Conservation (phyloP, 345 rosid genomes). For the Trapa bicornis region DNA sequence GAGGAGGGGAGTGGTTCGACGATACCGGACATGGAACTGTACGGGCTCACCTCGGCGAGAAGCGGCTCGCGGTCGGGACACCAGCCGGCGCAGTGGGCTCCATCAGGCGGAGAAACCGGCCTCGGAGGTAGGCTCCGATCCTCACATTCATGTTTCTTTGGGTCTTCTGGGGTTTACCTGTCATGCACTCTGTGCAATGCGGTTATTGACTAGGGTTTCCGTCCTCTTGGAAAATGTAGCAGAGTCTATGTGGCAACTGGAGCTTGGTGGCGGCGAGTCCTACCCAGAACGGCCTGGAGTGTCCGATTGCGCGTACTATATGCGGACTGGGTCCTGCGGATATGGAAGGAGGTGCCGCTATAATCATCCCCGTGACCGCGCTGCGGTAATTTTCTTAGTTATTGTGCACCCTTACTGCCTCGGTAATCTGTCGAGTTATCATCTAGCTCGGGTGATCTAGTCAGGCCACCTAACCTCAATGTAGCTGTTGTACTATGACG, state of each 20-base stretch:
- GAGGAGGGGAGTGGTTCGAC: too few relatives aligned
- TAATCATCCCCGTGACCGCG: slow-evolving; percentile 93
- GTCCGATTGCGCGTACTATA: slow-evolving; percentile 81
- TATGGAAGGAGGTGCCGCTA: slow-evolving; percentile 75
- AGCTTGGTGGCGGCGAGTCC: slow-evolving; percentile 35
- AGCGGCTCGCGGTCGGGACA: slow-evolving; percentile 28
- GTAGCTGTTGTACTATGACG: neutral
- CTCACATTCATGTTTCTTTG: slow-evolving; percentile 2
- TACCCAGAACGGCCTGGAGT: slow-evolving; percentile 72
- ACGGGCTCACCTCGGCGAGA: slow-evolving; percentile 42
- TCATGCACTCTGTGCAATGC: slow-evolving; percentile 13
- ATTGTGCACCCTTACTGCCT: neutral
- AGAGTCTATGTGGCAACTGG: slow-evolving; percentile 78
- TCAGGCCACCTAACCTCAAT: neutral
- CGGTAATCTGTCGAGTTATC: too few relatives aligned
- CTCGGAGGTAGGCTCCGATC: slow-evolving; percentile 36
- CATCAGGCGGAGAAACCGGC: slow-evolving; percentile 42
- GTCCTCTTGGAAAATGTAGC: slow-evolving; percentile 13
- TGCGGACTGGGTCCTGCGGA: slow-evolving; percentile 88
- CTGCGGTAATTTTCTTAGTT: slow-evolving; percentile 35
- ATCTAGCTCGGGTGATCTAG: too few relatives aligned
- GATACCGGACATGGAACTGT: slow-evolving; percentile 14
- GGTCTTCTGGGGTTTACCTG: neutral
- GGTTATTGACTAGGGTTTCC: slow-evolving; percentile 24
- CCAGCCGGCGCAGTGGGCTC: slow-evolving; percentile 43